Percentiles rank a stretch among this genome's conserved stretches.
These are phyloP conservation scores for Oryza australiensis DNA, from an alignment of 176 grass and related monocot species.

Conservation along the genomic window DNA sequence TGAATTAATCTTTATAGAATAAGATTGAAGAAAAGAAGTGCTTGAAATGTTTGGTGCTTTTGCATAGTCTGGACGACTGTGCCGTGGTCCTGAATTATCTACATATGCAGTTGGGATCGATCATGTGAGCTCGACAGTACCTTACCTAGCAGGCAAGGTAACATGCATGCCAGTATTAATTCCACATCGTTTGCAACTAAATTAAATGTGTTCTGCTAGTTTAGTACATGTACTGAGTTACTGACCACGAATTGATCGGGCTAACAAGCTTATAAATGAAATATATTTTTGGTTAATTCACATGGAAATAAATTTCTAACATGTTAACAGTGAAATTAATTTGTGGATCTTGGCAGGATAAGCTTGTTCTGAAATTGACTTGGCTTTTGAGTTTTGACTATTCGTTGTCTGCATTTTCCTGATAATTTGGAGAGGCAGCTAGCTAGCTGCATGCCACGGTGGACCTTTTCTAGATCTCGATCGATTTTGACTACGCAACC, in stretches of 20 bases:
- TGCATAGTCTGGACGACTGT: not conserved
- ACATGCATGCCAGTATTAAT: not conserved
- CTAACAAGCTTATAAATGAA: not conserved
- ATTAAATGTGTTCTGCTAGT: not conserved
- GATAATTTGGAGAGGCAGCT: not conserved
- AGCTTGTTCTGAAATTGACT: not conserved
- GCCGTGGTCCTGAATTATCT: not conserved
- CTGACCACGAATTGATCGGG: not conserved
- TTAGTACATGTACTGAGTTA: not conserved
- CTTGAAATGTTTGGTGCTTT: conserved; percentile 9
- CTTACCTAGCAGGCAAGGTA: not conserved
- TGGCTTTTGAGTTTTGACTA: not conserved
- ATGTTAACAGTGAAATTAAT: not conserved
- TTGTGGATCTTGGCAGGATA: not conserved
- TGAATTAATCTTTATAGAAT: not conserved
- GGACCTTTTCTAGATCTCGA: conserved; percentile 15
- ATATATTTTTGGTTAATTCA: not conserved
- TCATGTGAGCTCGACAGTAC: conserved; percentile 2
- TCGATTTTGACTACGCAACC: conserved; percentile 7
- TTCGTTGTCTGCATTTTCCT: not conserved
- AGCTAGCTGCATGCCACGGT: not conserved
- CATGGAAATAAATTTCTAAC: not conserved
- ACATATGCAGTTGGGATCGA: not conserved
- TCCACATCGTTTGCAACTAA: not conserved
- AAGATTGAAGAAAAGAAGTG: not conserved